Conservation (phyloP, 768 basidiomycete species). For the Boletus subparvulus region DNA sequence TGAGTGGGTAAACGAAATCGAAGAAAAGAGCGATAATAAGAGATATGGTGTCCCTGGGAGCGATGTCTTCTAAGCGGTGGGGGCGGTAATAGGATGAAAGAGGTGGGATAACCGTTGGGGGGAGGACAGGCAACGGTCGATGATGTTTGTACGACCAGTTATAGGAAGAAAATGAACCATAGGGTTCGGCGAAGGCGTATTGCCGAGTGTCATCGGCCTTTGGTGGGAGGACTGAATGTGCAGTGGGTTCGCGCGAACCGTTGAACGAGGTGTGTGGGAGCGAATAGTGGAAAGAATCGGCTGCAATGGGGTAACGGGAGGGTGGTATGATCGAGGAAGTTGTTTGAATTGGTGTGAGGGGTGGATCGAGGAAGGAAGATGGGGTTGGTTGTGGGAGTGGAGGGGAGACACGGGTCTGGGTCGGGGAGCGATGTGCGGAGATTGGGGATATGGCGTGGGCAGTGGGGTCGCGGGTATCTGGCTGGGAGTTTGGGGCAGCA, state of each 20-base stretch:
- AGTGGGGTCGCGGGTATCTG: constrained; percentile 35
- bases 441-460: constrained; percentile 47
- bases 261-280: constrained; percentile 38
- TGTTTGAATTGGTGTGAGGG: constrained; percentile 42
- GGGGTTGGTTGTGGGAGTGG: constrained; percentile 26
- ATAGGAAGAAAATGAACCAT: constrained; percentile 63
- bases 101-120: constrained; percentile 49
- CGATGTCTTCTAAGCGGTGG: constrained; percentile 77
- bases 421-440: constrained; percentile 38
- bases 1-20: constrained; percentile 90
- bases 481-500: constrained; percentile 32
- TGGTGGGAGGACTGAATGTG: constrained; percentile 35
- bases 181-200: constrained; percentile 51
- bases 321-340: constrained; percentile 49
- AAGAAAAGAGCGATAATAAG: constrained; percentile 88
- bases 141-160: constrained; percentile 74
- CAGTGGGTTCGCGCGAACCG: constrained; percentile 37
- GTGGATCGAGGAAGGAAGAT: constrained; percentile 52
- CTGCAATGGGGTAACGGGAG: constrained; percentile 68
- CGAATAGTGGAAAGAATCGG: constrained; percentile 64
- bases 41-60: constrained; percentile 76
- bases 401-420: constrained; percentile 47
- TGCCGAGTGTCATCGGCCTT: constrained; percentile 46
- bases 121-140: constrained; percentile 43
- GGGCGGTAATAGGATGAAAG: constrained; percentile 73